These are phyloP conservation scores for Zizania latifolia DNA, from an alignment of 176 grass and related monocot species.

Conservation along the genomic window DNA sequence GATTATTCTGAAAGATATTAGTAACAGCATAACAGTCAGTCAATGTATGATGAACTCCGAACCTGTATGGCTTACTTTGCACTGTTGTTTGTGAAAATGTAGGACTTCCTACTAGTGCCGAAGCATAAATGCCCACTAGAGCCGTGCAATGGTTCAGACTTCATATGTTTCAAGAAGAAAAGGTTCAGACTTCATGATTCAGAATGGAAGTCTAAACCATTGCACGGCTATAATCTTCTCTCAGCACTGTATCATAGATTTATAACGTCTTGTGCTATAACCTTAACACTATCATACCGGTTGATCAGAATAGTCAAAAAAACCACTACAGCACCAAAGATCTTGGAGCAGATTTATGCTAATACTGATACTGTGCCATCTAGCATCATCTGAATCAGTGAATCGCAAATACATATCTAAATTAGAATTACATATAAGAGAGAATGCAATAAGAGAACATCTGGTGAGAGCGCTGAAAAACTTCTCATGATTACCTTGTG, in stretches of 20 bases:
- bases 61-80: background rate
- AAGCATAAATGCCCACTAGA: background rate
- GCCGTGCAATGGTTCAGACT: background rate
- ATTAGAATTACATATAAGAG: background rate
- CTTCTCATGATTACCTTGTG: slow-evolving; percentile 39
- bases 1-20: background rate
- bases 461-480: background rate
- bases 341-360: background rate
- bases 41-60: background rate
- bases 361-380: no score
- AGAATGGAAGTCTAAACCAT: background rate
- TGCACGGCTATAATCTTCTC: background rate
- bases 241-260: no score
- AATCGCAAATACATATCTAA: background rate
- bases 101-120: background rate
- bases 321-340: no score
- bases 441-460: no score
- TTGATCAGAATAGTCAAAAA: no score
- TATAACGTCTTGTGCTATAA: no score
- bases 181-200: background rate
- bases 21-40: background rate
- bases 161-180: background rate
- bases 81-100: background rate
- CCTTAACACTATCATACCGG: no score
- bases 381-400: no score